Conservation (phyloP, 345 rosid species). For the Salix caprea region DNA sequence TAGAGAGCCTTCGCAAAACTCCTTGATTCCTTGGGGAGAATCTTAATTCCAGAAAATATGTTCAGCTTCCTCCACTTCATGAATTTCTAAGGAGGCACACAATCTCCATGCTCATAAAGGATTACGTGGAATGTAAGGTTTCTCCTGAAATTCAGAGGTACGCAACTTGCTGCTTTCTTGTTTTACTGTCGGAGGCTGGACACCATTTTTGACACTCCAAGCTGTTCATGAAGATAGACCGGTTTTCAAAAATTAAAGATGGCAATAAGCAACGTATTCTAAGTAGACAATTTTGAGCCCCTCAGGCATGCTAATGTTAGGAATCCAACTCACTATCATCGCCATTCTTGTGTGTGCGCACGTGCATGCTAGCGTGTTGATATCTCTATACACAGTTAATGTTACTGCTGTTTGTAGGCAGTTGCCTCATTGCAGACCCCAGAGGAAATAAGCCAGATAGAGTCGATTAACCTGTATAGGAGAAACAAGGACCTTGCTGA, state of each 20-base stretch:
- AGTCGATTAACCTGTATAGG: not conserved
- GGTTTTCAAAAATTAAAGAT: not conserved
- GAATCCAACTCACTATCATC: too few relatives aligned
- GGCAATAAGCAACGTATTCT: not conserved
- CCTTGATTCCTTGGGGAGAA: not conserved
- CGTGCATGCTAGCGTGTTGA: too few relatives aligned
- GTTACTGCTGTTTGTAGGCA: not conserved
- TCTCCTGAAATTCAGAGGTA: not conserved
- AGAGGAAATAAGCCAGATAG: not conserved
- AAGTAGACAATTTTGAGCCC: not conserved
- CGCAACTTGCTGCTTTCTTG: not conserved
- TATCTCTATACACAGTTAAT: not conserved
- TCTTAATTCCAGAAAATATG: not conserved
- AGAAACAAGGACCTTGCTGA: not conserved
- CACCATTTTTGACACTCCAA: not conserved
- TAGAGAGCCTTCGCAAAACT: slow-evolving; percentile 2
- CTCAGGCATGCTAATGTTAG: too few relatives aligned
- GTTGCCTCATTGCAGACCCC: not conserved
- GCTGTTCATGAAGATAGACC: not conserved
- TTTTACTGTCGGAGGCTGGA: not conserved
- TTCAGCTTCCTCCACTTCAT: not conserved
- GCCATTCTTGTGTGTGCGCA: too few relatives aligned
- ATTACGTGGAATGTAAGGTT: not conserved
- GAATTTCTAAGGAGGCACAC: not conserved
- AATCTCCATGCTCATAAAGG: not conserved